phyloP scores from a whole-genome alignment of 352 stramenopile genomes.

The Pythium utonaiense region DNA sequence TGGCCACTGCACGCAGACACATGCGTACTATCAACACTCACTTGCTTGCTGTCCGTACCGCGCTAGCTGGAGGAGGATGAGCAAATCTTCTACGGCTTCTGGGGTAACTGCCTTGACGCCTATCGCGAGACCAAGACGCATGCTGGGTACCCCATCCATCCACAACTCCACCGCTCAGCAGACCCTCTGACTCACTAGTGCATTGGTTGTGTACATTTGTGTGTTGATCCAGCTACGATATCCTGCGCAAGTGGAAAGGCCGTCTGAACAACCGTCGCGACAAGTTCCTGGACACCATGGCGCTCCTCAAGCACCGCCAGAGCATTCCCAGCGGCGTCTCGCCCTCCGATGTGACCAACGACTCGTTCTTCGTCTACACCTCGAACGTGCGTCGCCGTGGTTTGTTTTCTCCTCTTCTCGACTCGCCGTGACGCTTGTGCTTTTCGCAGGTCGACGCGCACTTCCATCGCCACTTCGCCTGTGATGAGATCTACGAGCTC shows the following conservation, averaged over 20 bases:
- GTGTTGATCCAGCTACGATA: conserved; percentile 35
- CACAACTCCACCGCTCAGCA: background rate
- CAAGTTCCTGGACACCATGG: conserved; percentile 37
- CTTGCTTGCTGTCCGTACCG: no score
- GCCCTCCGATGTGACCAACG: conserved; percentile 32
- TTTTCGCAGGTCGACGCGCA: conserved; percentile 79
- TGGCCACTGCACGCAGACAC: background rate
- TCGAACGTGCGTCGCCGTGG: conserved; percentile 80
- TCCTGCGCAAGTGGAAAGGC: conserved; percentile 59
- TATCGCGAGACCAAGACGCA: conserved; percentile 83
- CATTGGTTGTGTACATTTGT: background rate
- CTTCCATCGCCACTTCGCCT: conserved; percentile 71
- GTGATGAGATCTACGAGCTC: conserved; percentile 82
- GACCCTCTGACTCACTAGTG: background rate
- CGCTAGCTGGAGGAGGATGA: conserved; percentile 64
- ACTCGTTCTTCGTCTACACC: conserved; percentile 90
- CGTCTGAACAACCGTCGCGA: conserved; percentile 16
- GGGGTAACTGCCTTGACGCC: conserved; percentile 84
- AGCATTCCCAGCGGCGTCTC: conserved; percentile 30
- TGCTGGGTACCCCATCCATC: conserved; percentile 37
- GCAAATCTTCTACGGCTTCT: conserved; percentile 91
- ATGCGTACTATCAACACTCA: no score
- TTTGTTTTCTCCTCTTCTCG: no score
- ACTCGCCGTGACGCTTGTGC: background rate
- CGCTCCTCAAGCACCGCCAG: conserved; percentile 29